These are phyloP conservation scores for Penicillium fuscoglaucum DNA, from an alignment of 2,329 filamentous ascomycete genomes.

Conservation along the genomic window DNA sequence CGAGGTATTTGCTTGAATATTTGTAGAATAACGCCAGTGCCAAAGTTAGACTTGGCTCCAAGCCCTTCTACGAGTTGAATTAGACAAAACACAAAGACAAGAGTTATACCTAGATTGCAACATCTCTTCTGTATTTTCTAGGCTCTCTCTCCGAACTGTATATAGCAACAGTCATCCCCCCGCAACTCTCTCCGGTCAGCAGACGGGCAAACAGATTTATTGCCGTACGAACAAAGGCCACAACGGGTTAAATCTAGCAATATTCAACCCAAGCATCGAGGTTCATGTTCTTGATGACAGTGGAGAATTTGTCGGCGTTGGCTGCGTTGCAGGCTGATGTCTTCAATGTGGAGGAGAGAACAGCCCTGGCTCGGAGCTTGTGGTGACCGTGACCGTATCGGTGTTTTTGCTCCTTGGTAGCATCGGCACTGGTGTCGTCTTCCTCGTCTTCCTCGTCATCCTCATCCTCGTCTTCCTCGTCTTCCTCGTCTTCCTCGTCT, in stretches of 20 bases:
- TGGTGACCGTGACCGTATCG: background rate
- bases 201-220: background rate
- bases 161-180: slow-evolving; percentile 38
- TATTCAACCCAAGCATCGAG: slow-evolving; percentile 64
- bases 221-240: background rate
- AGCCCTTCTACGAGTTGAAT: background rate
- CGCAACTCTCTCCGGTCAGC: background rate
- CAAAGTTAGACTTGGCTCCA: no score
- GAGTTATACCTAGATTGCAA: background rate
- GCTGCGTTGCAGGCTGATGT: slow-evolving; percentile 50
- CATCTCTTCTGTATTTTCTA: background rate
- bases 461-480: slow-evolving; percentile 11
- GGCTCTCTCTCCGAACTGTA: slow-evolving; percentile 35
- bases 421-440: background rate
- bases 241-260: slow-evolving; percentile 40
- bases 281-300: slow-evolving; percentile 65
- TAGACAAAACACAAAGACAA: background rate
- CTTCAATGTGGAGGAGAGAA: slow-evolving; percentile 26
- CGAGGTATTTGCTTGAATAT: no score
- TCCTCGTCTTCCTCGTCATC: slow-evolving; percentile 35
- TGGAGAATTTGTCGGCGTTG: slow-evolving; percentile 58
- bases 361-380: slow-evolving; percentile 1
- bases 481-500: no score
- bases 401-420: background rate
- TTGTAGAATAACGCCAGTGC: no score